Percentiles rank a stretch among this genome's conserved stretches.
phyloP scores from a whole-genome alignment of 2,329 filamentous ascomycete genomes.

The Mycogone perniciosa region DNA sequence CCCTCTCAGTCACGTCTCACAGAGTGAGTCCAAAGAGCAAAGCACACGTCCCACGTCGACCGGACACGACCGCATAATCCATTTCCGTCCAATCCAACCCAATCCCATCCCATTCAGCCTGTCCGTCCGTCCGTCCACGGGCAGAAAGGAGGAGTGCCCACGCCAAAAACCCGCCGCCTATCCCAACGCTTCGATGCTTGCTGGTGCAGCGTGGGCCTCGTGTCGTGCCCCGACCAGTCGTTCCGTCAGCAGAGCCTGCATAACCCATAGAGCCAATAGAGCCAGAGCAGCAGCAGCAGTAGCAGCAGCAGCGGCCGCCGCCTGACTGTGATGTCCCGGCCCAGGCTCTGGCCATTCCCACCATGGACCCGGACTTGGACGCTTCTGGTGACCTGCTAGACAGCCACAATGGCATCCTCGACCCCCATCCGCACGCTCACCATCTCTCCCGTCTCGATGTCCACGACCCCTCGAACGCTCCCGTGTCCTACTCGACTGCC shows the following conservation, averaged over 20 bases:
- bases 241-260: slow-evolving; percentile 24
- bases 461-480: slow-evolving; percentile 14
- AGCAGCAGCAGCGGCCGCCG: slow-evolving; percentile 25
- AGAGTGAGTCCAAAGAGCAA: neutral
- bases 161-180: slow-evolving; percentile 35
- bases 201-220: slow-evolving; percentile 37
- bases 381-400: slow-evolving; percentile 19
- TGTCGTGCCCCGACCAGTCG: slow-evolving; percentile 34
- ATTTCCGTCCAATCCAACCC: slow-evolving; percentile 1
- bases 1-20: slow-evolving; percentile 12
- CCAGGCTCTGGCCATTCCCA: slow-evolving; percentile 15
- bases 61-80: neutral
- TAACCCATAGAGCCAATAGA: no score
- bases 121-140: neutral
- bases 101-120: neutral
- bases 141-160: slow-evolving; percentile 1
- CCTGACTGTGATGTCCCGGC: slow-evolving; percentile 40
- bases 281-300: neutral
- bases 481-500: slow-evolving; percentile 9
- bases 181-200: slow-evolving; percentile 43
- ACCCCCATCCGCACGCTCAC: slow-evolving; percentile 26
- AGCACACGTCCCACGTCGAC: neutral
- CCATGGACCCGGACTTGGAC: slow-evolving; percentile 26
- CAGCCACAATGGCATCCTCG: slow-evolving; percentile 20
- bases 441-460: slow-evolving; percentile 20